Evolutionary conservation across 139 green algal species (phyloP).

Genomic region (Auxenochlorella pyrenoidosa): DNA sequence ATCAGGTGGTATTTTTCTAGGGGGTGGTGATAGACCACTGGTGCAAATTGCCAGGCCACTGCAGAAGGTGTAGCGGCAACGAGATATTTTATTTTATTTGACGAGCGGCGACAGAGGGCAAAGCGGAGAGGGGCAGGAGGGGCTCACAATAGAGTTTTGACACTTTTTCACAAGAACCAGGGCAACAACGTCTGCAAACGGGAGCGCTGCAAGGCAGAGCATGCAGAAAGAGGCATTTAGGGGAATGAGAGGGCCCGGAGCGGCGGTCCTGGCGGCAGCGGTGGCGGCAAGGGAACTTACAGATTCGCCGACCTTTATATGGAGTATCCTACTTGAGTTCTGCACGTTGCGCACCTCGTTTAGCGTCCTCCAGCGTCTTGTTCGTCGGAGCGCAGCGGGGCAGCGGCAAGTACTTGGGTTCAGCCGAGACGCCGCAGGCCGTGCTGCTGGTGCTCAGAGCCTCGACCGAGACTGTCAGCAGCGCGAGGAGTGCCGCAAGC

Average conservation of each 20-base stretch:
- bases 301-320: too few species aligned
- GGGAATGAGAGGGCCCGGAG: too few species aligned
- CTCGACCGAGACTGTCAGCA: neutral
- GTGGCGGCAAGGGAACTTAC: too few species aligned
- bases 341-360: neutral
- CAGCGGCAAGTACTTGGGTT: neutral
- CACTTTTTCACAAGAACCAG: neutral
- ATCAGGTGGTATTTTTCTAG: conserved; percentile 43
- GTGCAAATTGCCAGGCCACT: conserved; percentile 44
- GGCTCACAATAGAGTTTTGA: too few species aligned
- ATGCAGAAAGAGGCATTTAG: too few species aligned
- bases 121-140: too few species aligned
- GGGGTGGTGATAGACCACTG: conserved; percentile 30
- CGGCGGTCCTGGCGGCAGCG: too few species aligned
- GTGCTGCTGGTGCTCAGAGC: neutral
- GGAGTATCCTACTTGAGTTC: too few species aligned
- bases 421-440: neutral
- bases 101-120: too few species aligned
- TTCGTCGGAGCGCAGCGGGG: neutral
- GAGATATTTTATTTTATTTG: too few species aligned
- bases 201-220: neutral
- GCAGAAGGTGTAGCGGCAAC: neutral
- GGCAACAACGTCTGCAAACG: neutral
- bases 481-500: neutral
- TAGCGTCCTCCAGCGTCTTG: conserved; percentile 22